Conservation (phyloP, 208 protist genomes). For the Trypanosoma theileri region DNA sequence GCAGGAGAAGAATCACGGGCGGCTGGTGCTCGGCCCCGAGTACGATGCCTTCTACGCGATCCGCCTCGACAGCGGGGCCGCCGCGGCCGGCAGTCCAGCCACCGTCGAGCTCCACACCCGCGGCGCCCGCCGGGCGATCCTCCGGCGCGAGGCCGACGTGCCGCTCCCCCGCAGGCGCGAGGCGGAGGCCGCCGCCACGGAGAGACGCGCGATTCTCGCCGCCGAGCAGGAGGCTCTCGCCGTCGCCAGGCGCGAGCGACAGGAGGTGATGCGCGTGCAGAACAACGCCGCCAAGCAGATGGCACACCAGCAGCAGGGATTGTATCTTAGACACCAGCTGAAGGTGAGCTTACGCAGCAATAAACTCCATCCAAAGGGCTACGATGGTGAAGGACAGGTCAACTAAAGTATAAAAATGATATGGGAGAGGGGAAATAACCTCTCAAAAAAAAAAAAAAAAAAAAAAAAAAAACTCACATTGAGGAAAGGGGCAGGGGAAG, state of each 20-base stretch:
- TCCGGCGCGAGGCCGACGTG: slow-evolving; percentile 68
- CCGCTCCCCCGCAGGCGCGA: slow-evolving; percentile 64
- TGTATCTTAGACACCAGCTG: slow-evolving; percentile 56
- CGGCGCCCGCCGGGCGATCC: slow-evolving; percentile 30
- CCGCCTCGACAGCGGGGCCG: too few relatives aligned
- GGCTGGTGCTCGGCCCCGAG: slow-evolving; percentile 72
- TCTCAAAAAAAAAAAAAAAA: slow-evolving; percentile 7
- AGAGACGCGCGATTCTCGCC: slow-evolving; percentile 62
- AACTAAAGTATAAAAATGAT: slow-evolving; percentile 22
- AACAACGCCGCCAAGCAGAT: slow-evolving; percentile 49
- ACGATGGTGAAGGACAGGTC: slow-evolving; percentile 74
- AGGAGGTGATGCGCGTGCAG: slow-evolving; percentile 49
- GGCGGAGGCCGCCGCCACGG: slow-evolving; percentile 47
- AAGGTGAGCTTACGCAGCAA: slow-evolving; percentile 74
- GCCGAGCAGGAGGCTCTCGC: slow-evolving; percentile 57
- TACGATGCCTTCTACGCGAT: slow-evolving; percentile 81
- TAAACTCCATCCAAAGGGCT: slow-evolving; percentile 89
- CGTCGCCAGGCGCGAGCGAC: slow-evolving; percentile 62
- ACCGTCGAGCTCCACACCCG: slow-evolving; percentile 48
- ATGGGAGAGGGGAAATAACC: background rate
- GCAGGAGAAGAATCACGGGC: slow-evolving; percentile 78
- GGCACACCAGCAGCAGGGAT: slow-evolving; percentile 40
- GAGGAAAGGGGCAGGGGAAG: background rate
- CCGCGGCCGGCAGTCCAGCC: slow-evolving; percentile 1
- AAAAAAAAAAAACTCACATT: background rate